A percentile compares a stretch with the other conserved stretches of the same genome.
Conservation (phyloP, 257 asterid species). For the Forsythia suspensa region DNA sequence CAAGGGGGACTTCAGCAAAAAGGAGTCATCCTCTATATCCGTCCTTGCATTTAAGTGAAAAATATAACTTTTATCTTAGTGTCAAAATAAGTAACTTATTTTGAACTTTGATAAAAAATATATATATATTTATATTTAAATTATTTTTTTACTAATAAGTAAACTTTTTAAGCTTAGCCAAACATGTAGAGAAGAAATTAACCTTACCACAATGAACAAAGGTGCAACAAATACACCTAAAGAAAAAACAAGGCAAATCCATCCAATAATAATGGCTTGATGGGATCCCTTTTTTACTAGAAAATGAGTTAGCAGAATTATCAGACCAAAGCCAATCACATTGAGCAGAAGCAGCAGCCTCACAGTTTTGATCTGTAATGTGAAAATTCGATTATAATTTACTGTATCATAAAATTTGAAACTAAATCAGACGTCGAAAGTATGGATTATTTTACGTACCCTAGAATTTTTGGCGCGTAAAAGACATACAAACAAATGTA, state of each 20-base stretch:
- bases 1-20: too few relatives aligned
- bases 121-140: too few relatives aligned
- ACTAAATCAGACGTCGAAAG: neutral
- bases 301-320: slow-evolving; percentile 41
- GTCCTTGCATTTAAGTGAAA: too few relatives aligned
- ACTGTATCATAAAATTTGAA: neutral
- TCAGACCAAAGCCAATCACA: slow-evolving; percentile 43
- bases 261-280: slow-evolving; percentile 49
- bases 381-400: neutral
- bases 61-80: too few relatives aligned
- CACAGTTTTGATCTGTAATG: slow-evolving; percentile 43
- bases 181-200: neutral
- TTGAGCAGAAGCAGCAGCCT: slow-evolving; percentile 39
- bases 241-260: slow-evolving; percentile 60
- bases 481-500: slow-evolving; percentile 53
- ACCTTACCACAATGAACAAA: slow-evolving; percentile 47
- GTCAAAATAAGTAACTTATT: too few relatives aligned
- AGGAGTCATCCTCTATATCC: too few relatives aligned
- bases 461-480: slow-evolving; percentile 46
- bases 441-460: slow-evolving; percentile 24
- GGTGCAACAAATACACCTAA: slow-evolving; percentile 62
- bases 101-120: too few relatives aligned
- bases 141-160: too few relatives aligned
- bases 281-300: slow-evolving; percentile 22
- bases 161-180: too few relatives aligned